Base-by-base conservation (phyloP, 2,329 filamentous ascomycete genomes). In the Dothideomycetes sp. region DNA sequence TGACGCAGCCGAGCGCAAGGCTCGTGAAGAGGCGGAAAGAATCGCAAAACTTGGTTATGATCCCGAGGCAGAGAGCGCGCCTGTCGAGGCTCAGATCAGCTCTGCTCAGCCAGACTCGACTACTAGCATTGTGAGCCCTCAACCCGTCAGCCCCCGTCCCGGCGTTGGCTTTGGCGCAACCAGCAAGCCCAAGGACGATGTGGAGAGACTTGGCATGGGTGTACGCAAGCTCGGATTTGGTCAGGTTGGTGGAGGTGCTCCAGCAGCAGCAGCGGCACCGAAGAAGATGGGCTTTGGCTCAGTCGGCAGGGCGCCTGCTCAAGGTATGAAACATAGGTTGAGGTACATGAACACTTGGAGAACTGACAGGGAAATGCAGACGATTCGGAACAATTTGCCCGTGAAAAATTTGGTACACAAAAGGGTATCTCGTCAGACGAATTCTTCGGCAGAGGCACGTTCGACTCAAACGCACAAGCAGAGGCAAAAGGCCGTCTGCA, bases 401-500 rank as follows among this genome's bases (percentile, higher is more conserved):
- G 84, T 54, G 69, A 76, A 56, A 94, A 94, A 63, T 98, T 98
- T 56, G 89, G 88, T 46, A 65, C 64, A 30, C 91, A 98, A 62
- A 96, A 96, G 70, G 84, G 84, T 52, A 98, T 98, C 51, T 95
- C 87, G 0, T 95, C 88, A 0, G 91, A 98, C 61, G 91, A 98
- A 60, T 98, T 94, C 72, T 98, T 98, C 59, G 87, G 89, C 55
- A 89, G 91, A 60, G 85, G 87, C 39, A 68, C 75, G 41, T 96
- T 80, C 63, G 88, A 98, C 59, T 79, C 88, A 25, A 72, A 71
- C 41, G 77, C 82, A 7, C 82, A 91, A 58, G 71, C 78, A 37
- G 89, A 95, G 67, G 89, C 91, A 53, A 94, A 94, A 69, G 71
- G 73, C 17, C 78, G 91, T 28, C 74, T 98, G 40, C 81, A 86